phyloP scores from a whole-genome alignment of 1,139 yeast genomes.

The Geotrichum armillariae region DNA sequence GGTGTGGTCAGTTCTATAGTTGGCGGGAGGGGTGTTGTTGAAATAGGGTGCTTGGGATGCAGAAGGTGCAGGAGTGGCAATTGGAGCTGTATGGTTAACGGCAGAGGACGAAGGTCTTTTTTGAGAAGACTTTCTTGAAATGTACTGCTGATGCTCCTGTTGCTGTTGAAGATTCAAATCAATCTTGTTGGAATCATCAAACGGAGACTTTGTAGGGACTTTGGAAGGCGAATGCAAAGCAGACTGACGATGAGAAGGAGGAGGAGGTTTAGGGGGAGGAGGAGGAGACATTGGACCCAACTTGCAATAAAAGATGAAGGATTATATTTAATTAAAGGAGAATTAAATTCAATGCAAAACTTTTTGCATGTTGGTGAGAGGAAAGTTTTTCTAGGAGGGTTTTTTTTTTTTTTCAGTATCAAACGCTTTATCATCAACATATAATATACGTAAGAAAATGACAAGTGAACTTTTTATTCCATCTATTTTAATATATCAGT shows the following conservation, averaged over 20 bases:
- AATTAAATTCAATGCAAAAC: background rate
- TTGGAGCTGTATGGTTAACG: background rate
- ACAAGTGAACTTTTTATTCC: too few species aligned
- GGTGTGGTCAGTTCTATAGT: too few species aligned
- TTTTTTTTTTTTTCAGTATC: background rate
- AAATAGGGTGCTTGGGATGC: background rate
- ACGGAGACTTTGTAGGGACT: conserved; percentile 15
- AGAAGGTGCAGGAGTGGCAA: background rate
- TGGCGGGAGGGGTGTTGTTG: too few species aligned
- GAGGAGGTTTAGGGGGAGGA: conserved; percentile 1
- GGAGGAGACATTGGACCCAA: background rate
- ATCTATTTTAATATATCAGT: background rate
- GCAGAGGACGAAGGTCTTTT: background rate
- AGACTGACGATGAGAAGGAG: background rate
- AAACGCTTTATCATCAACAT: background rate
- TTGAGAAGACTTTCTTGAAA: background rate
- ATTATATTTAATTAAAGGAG: background rate
- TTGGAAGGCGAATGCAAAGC: conserved; percentile 1
- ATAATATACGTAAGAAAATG: too few species aligned
- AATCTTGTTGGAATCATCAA: conserved; percentile 18
- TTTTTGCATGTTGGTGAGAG: background rate
- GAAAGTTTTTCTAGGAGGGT: background rate
- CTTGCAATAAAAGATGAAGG: background rate
- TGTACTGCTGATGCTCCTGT: conserved; percentile 3
- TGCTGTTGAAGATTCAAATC: conserved; percentile 3